Percentiles rank a stretch among this genome's conserved stretches.
These are phyloP conservation scores for Chiua virens DNA, from an alignment of 768 basidiomycete genomes.

Conservation along the genomic window DNA sequence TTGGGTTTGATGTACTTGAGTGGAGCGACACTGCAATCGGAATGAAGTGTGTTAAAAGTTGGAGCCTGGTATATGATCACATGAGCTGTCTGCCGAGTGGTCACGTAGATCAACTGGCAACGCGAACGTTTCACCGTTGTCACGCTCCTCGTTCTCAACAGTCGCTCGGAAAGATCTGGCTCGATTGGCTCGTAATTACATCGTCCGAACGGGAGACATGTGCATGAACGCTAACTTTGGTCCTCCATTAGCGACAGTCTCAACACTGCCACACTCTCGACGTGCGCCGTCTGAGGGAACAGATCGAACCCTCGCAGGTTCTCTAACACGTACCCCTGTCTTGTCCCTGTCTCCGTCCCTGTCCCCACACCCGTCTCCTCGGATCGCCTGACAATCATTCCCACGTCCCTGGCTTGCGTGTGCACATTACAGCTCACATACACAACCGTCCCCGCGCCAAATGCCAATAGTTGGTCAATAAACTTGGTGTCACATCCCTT, in stretches of 20 bases:
- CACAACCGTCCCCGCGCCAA: conserved; percentile 68
- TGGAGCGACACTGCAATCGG: too few species aligned
- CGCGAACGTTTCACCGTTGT: too few species aligned
- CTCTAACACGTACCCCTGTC: conserved; percentile 70
- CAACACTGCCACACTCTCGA: conserved; percentile 78
- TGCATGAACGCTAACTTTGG: not conserved
- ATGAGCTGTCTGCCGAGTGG: too few species aligned
- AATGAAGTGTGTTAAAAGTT: too few species aligned
- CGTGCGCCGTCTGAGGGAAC: conserved; percentile 96
- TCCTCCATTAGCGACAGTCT: conserved; percentile 36
- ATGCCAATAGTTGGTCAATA: conserved; percentile 70
- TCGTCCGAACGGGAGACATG: too few species aligned
- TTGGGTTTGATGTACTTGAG: too few species aligned
- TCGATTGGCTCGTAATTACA: too few species aligned
- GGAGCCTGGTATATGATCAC: too few species aligned
- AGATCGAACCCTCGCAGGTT: conserved; percentile 88
- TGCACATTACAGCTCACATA: conserved; percentile 97
- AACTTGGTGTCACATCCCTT: conserved; percentile 89
- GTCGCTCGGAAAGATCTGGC: too few species aligned
- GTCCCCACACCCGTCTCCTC: conserved; percentile 39
- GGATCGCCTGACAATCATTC: conserved; percentile 56
- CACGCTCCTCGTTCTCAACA: too few species aligned
- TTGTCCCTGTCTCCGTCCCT: conserved; percentile 34
- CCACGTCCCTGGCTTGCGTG: conserved; percentile 88
- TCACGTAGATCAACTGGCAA: too few species aligned